Conservation (phyloP, 768 basidiomycete species). For the Coprinellus aureogranulatus region DNA sequence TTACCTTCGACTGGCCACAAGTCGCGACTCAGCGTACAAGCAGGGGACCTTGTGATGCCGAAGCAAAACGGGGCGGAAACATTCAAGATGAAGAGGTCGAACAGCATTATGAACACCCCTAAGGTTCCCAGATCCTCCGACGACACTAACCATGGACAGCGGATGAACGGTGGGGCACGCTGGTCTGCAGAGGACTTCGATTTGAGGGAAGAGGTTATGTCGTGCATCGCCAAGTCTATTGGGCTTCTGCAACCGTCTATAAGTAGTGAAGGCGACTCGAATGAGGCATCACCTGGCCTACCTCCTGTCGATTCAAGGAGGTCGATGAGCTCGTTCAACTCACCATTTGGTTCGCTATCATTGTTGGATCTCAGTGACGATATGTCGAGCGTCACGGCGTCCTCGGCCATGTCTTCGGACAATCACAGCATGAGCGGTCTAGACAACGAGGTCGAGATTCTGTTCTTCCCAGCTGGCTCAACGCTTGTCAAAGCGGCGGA, state of each 20-base stretch:
- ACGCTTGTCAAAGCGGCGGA: slow-evolving; percentile 88
- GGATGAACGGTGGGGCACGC: slow-evolving; percentile 16
- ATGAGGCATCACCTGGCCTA: slow-evolving; percentile 64
- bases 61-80: slow-evolving; percentile 45
- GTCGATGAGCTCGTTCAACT: slow-evolving; percentile 41
- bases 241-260: slow-evolving; percentile 86
- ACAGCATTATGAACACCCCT: slow-evolving; percentile 52
- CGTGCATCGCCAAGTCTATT: slow-evolving; percentile 95
- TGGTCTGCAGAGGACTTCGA: slow-evolving; percentile 75
- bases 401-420: slow-evolving; percentile 48
- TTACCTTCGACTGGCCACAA: slow-evolving; percentile 8
- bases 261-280: slow-evolving; percentile 62
- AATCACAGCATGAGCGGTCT: slow-evolving; percentile 71
- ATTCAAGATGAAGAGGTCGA: slow-evolving; percentile 37
- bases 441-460: slow-evolving; percentile 94
- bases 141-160: slow-evolving; percentile 25
- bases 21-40: slow-evolving; percentile 63
- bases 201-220: slow-evolving; percentile 95
- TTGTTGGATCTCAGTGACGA: slow-evolving; percentile 72
- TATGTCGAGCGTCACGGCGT: slow-evolving; percentile 41
- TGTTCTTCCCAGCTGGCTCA: slow-evolving; percentile 87
- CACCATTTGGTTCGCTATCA: slow-evolving; percentile 74
- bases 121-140: slow-evolving; percentile 32
- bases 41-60: slow-evolving; percentile 72
- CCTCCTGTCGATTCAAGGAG: slow-evolving; percentile 43